Evolutionary conservation across 164 flowering plant species (phyloP).

Genomic region (Buxus sempervirens): DNA sequence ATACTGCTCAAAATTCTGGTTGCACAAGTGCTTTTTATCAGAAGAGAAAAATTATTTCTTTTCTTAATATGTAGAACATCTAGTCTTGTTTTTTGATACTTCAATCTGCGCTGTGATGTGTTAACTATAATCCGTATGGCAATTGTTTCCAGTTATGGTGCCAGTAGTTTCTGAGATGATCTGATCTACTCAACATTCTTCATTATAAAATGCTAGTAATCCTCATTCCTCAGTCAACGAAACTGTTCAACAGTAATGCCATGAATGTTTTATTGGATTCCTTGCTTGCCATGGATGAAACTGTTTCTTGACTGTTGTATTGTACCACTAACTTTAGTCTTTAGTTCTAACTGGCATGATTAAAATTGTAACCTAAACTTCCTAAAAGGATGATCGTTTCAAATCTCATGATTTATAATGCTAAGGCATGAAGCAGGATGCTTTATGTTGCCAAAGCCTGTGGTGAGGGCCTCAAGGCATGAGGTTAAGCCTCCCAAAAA

Average conservation of each 20-base stretch:
- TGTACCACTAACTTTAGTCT: not conserved
- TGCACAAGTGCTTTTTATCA: not conserved
- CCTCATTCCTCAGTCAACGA: not conserved
- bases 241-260: not conserved
- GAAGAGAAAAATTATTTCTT: no score
- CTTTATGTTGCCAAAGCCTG: no score
- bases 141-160: not conserved
- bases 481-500: no score
- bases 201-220: not conserved
- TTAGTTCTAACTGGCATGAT: not conserved
- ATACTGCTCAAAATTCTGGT: no score
- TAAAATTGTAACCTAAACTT: not conserved
- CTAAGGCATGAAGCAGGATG: no score
- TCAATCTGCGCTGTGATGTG: not conserved
- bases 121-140: not conserved
- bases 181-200: not conserved
- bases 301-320: not conserved
- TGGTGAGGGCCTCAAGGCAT: no score
- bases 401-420: not conserved
- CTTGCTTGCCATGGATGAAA: not conserved
- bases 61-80: not conserved
- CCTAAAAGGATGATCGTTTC: not conserved
- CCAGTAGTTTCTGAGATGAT: not conserved
- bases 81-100: no score
- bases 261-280: not conserved